These are phyloP conservation scores for Incumbomyces delicatus DNA, from an alignment of 2,329 filamentous ascomycete species.

Conservation along the genomic window DNA sequence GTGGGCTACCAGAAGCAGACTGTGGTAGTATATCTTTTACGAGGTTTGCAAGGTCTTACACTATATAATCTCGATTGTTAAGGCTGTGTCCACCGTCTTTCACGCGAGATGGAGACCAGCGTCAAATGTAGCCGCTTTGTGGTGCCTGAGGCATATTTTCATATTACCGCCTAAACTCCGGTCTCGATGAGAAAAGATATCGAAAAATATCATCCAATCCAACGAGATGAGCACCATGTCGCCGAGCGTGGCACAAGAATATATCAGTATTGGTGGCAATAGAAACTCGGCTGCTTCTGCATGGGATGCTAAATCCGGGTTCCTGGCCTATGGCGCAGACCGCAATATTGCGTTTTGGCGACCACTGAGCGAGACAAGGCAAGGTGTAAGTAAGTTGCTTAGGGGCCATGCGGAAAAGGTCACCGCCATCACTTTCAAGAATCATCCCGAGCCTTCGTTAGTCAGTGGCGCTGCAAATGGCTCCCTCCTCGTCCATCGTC, in stretches of 20 bases:
- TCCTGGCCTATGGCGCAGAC: slow-evolving; percentile 82
- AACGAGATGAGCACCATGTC: neutral
- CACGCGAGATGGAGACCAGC: too few relatives aligned
- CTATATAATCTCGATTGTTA: too few relatives aligned
- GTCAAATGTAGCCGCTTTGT: too few relatives aligned
- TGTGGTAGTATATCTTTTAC: too few relatives aligned
- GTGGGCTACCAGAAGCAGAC: too few relatives aligned
- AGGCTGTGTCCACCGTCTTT: too few relatives aligned
- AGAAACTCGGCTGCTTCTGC: slow-evolving; percentile 82
- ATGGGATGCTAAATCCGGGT: slow-evolving; percentile 60
- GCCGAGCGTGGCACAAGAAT: slow-evolving; percentile 29
- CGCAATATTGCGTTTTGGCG: slow-evolving; percentile 83
- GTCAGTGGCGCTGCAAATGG: slow-evolving; percentile 76
- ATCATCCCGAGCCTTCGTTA: slow-evolving; percentile 45
- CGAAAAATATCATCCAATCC: too few relatives aligned
- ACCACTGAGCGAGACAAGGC: slow-evolving; percentile 37
- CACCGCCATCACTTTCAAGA: slow-evolving; percentile 62
- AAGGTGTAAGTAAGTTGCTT: slow-evolving; percentile 58
- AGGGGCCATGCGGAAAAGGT: slow-evolving; percentile 69
- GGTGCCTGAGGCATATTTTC: too few relatives aligned
- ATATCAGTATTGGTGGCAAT: slow-evolving; percentile 75
- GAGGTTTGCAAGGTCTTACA: too few relatives aligned
- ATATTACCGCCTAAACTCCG: too few relatives aligned
- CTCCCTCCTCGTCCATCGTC: slow-evolving; percentile 55
- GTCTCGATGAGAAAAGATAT: too few relatives aligned